Conservation (phyloP, 345 rosid species). For the Diplotaxis tenuifolia region DNA sequence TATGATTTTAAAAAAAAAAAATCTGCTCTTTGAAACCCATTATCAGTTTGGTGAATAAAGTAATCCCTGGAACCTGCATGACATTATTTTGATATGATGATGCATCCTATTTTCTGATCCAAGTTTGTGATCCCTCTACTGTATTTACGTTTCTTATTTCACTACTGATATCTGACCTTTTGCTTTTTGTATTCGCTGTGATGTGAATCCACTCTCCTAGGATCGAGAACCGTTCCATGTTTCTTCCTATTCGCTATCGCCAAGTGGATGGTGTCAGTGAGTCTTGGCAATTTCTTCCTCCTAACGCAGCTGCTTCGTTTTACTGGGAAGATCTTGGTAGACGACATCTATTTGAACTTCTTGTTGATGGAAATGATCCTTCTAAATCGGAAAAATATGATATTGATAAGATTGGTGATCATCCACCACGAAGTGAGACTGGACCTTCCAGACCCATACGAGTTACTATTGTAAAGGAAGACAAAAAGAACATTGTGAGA, state of each 20-base stretch:
- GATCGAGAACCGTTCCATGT: constrained; percentile 90
- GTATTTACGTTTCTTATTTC: background rate
- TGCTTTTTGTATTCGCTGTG: background rate
- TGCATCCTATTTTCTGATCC: constrained; percentile 14
- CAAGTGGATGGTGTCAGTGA: constrained; percentile 73
- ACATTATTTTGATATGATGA: background rate
- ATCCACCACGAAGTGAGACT: constrained; percentile 57
- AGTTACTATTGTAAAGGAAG: constrained; percentile 76
- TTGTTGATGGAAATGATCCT: constrained; percentile 69
- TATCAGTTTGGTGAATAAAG: background rate
- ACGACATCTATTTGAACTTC: constrained; percentile 62
- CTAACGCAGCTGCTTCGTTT: constrained; percentile 87
- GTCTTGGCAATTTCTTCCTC: constrained; percentile 89
- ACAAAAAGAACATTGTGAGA: constrained; percentile 69
- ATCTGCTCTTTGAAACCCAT: background rate
- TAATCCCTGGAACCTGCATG: background rate
- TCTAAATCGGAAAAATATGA: constrained; percentile 55
- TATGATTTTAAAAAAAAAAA: background rate
- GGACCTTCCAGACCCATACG: constrained; percentile 74
- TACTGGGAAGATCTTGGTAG: constrained; percentile 96
- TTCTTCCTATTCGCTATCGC: constrained; percentile 74
- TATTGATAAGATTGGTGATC: constrained; percentile 84
- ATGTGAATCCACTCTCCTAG: constrained; percentile 42
- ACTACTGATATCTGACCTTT: constrained; percentile 4
- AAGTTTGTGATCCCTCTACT: constrained; percentile 12